Base-by-base conservation (phyloP, 371 early-diverging fungal species). In the Apophysomyces sp. region DNA sequence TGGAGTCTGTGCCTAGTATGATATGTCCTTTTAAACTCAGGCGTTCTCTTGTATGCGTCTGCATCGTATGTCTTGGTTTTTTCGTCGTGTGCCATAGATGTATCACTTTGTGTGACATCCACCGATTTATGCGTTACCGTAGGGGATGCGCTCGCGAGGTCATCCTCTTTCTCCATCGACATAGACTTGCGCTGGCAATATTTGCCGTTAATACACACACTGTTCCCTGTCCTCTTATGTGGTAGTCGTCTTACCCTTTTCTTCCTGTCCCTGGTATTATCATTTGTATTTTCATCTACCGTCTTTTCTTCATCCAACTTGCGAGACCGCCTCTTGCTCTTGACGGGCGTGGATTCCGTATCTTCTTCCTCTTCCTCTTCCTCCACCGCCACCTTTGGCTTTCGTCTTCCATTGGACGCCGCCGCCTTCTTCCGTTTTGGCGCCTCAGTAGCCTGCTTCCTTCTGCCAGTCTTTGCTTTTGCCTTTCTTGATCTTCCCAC, bases 1-100 rank as follows among this genome's bases (percentile, higher is more conserved):
- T 81, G 81, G 60, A 81, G 57, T 40, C 61, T 71, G 52, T 77
- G 81, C 64, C 81, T 65, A 34, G 76, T 55, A 31, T 66, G 67
- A 60, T 80, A 77, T n/a, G 77, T 56, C 51, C 72, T 65, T 52
- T 72, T 75, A 56, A 61, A 71, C 57, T 72, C 59, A 30, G 52
- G 36, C 18, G 41, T 49, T 59, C 13, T 59, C 59, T 40, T 59
- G 31, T 59, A 44, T 41, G 32, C 59, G 15, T 32, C 51, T 52
- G 24, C 27, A 36, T 24, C 49, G 21, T 44, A 31, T 2, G 40
- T 57, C 40, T 58, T 53, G 41, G 51, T n/a, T 44, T 18, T 31
- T 34, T 27, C 51, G 31, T 51, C 32, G 32, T 32, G 32, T 51
- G 51, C 5, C 31, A 21, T 44, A 9, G 49, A n/a, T 21, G 49